Conservation (phyloP, 2,329 filamentous ascomycete genomes). For the Piedraia hortae region DNA sequence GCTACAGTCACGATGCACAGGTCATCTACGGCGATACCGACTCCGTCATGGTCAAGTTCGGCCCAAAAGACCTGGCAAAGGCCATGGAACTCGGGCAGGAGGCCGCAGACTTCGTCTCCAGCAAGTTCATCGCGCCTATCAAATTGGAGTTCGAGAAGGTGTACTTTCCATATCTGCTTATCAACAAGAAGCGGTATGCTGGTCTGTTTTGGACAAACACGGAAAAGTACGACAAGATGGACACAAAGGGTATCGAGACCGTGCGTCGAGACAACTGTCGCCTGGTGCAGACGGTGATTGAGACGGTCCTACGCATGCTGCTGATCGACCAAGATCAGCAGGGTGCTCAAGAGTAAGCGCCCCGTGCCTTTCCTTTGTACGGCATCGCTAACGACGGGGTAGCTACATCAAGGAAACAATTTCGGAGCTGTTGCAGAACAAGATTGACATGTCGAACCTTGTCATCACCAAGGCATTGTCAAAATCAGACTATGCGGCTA, state of each 20-base stretch:
- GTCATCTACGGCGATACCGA: slow-evolving; percentile 98
- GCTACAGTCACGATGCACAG: slow-evolving; percentile 78
- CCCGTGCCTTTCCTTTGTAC: neutral
- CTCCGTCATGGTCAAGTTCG: slow-evolving; percentile 99
- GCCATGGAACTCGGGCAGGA: slow-evolving; percentile 93
- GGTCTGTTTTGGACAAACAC: slow-evolving; percentile 93
- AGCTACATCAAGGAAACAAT: slow-evolving; percentile 95
- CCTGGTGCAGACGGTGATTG: slow-evolving; percentile 86
- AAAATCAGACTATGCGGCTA: slow-evolving; percentile 67
- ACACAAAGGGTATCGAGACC: slow-evolving; percentile 96
- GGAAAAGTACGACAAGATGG: slow-evolving; percentile 96
- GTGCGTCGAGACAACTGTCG: slow-evolving; percentile 91
- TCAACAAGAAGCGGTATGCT: slow-evolving; percentile 99
- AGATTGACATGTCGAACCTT: slow-evolving; percentile 94
- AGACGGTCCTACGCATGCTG: slow-evolving; percentile 86
- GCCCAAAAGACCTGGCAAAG: slow-evolving; percentile 57
- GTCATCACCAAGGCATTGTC: slow-evolving; percentile 95
- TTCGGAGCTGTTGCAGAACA: slow-evolving; percentile 84
- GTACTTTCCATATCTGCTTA: slow-evolving; percentile 88
- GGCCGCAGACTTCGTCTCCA: slow-evolving; percentile 63
- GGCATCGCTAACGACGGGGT: slow-evolving; percentile 12
- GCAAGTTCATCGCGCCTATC: slow-evolving; percentile 86
- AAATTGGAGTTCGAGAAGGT: slow-evolving; percentile 99
- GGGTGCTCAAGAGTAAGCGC: slow-evolving; percentile 66
- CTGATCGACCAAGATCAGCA: slow-evolving; percentile 76